Base-by-base conservation (phyloP, 2,329 filamentous ascomycete species). In the Fusarium napiforme region DNA sequence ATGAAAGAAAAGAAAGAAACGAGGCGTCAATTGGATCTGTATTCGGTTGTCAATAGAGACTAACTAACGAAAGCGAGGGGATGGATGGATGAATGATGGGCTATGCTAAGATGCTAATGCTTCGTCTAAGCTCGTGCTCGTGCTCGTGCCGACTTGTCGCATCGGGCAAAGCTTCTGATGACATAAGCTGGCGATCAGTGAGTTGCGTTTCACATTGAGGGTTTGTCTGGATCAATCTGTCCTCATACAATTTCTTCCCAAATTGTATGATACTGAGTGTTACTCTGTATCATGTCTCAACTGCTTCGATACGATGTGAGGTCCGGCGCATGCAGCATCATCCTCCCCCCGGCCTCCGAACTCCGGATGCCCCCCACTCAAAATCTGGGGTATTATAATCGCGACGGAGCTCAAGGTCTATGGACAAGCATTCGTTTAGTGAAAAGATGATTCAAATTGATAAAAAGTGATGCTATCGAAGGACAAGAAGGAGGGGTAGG, bases 11-110 rank as follows among this genome's bases (percentile, higher is more conserved):
- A 28, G 55, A 66, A 55, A 47, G 62, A 67, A 62, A 67, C 6
- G 64, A 61, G 70, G 60, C 58, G 59, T 64, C 63, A 62, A 62
- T 65, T 55, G 43, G 49, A 42, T 50, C 76, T 77, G 42, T 60
- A 72, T 77, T 32, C 43, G 74, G 76, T 64, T 59, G 71, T 75
- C 71, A 78, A 78, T 78, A 78, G 68, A 52, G 28, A 34, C 63
- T 47, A 53, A 68, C 26, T 42, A 50, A 71, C 45, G 57, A 45
- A 63, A 61, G 59, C 34, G 34, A 34, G 34, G 30, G 11, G 30
- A 32, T 32, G 67, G 55, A 30, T 28, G 28, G 28, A 28, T 30
- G 28, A 9, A 30, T 30, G 28, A 30, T 30, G 28, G 28, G 28
- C 28, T 30, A n/a, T 47, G 34, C 14, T 34, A 34, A 34, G 32